Evolutionary conservation across 148 eudicot genomes (phyloP).

Genomic region (Chenopodium quinoa): DNA sequence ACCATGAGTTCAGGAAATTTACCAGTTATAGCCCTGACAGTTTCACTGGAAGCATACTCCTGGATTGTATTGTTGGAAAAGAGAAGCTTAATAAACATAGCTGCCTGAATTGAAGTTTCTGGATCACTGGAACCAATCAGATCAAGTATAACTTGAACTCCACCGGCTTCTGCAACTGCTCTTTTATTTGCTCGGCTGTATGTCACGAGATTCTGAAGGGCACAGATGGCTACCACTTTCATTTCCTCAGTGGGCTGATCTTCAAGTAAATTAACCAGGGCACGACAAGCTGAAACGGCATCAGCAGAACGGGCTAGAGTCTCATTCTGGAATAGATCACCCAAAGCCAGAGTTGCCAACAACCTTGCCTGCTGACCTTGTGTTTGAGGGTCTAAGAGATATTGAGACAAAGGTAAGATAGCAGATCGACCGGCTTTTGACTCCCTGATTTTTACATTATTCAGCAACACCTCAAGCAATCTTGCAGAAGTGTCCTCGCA

Average conservation of each 20-base stretch:
- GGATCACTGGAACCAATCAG: conserved; percentile 91
- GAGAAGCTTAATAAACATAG: conserved; percentile 88
- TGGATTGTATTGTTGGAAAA: conserved; percentile 94
- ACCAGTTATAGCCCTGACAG: conserved; percentile 98
- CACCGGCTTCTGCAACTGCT: conserved; percentile 99
- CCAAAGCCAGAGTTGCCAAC: conserved; percentile 89
- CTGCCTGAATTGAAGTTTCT: conserved; percentile 90
- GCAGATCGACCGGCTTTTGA: conserved; percentile 80
- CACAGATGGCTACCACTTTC: conserved; percentile 97
- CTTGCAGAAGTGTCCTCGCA: conserved; percentile 94
- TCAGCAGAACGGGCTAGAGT: conserved; percentile 84
- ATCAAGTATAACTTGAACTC: conserved; percentile 90
- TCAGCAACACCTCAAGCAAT: conserved; percentile 79
- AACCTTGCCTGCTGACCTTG: conserved; percentile 95
- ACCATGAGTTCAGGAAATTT: conserved; percentile 26
- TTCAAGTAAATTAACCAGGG: conserved; percentile 88
- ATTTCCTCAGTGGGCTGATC: conserved; percentile 98
- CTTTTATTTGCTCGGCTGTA: conserved; percentile 90
- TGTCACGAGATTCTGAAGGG: conserved; percentile 93
- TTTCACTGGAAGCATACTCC: conserved; percentile 98
- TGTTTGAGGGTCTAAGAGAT: conserved; percentile 96
- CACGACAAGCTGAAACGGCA: conserved; percentile 95
- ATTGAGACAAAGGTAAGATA: conserved; percentile 86
- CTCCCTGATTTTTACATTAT: conserved; percentile 91
- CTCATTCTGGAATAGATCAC: conserved; percentile 95